Percentiles rank a stretch among this genome's conserved stretches.
phyloP scores from a whole-genome alignment of 1,139 yeast genomes.

The Yamadazyma songkhlaensis region DNA sequence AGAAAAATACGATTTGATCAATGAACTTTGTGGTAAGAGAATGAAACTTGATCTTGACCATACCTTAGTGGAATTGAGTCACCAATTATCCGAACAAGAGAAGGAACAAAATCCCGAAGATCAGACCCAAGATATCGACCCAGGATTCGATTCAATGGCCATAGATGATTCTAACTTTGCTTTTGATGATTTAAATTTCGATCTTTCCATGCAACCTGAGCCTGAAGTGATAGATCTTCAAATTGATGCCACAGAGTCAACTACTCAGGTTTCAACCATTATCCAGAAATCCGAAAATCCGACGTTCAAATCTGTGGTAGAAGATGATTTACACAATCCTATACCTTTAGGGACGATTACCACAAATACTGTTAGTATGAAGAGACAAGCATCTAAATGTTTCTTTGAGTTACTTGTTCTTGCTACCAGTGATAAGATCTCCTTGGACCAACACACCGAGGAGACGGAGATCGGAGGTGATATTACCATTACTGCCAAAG shows the following conservation, averaged over 20 bases:
- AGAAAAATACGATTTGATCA: constrained; percentile 35
- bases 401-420: constrained; percentile 82
- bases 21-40: constrained; percentile 31
- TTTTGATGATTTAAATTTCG: constrained; percentile 31
- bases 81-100: constrained; percentile 27
- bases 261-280: constrained; percentile 11
- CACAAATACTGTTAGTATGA: constrained; percentile 30
- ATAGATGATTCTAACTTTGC: constrained; percentile 4
- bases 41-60: constrained; percentile 36
- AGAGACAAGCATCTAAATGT: constrained; percentile 65
- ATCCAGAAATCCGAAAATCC: constrained; percentile 12
- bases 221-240: constrained; percentile 14
- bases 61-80: constrained; percentile 29
- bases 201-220: constrained; percentile 41
- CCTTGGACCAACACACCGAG: constrained; percentile 50
- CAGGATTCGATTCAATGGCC: background rate
- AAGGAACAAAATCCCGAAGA: constrained; percentile 15
- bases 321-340: constrained; percentile 27
- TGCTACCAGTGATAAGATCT: constrained; percentile 74
- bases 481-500: constrained; percentile 53
- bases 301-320: constrained; percentile 39
- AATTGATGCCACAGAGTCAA: constrained; percentile 10
- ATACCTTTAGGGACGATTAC: constrained; percentile 29
- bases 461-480: constrained; percentile 51
- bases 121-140: constrained; percentile 9